phyloP scores from a whole-genome alignment of 345 rosid genomes.

The Eucalyptus curtisii region DNA sequence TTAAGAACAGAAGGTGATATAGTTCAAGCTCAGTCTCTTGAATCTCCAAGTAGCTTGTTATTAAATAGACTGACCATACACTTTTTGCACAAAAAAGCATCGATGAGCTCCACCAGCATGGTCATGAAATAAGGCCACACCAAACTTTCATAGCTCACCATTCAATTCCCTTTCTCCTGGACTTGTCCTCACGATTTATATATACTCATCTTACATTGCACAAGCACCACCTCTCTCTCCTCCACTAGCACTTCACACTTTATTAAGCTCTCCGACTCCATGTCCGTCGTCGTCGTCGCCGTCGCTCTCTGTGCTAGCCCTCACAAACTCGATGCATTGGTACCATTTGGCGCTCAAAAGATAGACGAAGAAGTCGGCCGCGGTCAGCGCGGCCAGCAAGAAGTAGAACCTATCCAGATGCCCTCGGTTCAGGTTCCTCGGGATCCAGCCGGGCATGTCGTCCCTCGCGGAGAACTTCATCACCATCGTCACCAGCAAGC shows the following conservation, averaged over 20 bases:
- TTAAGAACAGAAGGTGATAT: background rate
- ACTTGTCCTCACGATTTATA: background rate
- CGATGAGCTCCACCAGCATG: background rate
- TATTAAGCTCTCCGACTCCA: background rate
- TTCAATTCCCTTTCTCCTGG: background rate
- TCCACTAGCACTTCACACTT: background rate
- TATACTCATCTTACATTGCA: background rate
- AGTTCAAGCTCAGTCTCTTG: background rate
- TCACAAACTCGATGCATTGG: constrained; percentile 47
- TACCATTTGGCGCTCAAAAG: constrained; percentile 69
- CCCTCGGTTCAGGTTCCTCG: constrained; percentile 77
- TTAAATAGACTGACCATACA: background rate
- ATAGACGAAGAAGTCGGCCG: constrained; percentile 55
- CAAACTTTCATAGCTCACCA: background rate
- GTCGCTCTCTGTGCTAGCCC: background rate
- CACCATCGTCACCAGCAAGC: constrained; percentile 66
- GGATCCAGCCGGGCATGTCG: constrained; percentile 90
- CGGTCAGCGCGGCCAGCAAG: constrained; percentile 72
- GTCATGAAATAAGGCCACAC: background rate
- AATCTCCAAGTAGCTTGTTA: background rate
- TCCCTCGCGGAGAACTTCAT: constrained; percentile 65
- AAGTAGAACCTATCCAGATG: constrained; percentile 86
- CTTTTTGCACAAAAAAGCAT: background rate
- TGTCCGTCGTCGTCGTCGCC: background rate
- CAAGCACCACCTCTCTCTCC: background rate